These are phyloP conservation scores for Zymoseptoria brevis DNA, from an alignment of 2,329 filamentous ascomycete genomes.

Conservation along the genomic window DNA sequence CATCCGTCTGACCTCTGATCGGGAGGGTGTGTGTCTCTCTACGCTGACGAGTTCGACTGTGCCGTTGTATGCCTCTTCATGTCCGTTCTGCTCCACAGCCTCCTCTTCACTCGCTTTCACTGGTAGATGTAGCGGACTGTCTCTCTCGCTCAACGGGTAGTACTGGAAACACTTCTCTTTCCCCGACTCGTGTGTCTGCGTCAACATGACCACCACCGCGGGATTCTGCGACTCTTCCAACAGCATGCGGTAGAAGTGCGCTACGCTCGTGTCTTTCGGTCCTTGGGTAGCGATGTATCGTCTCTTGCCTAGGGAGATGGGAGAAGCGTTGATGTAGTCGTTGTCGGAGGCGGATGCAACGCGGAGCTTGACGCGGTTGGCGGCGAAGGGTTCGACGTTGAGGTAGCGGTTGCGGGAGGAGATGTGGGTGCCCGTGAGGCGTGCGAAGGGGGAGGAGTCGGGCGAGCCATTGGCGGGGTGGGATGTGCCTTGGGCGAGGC, in stretches of 20 bases:
- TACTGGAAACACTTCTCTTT: slow-evolving; percentile 84
- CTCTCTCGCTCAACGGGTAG: slow-evolving; percentile 43
- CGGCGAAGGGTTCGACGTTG: slow-evolving; percentile 84
- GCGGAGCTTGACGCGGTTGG: slow-evolving; percentile 72
- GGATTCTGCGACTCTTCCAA: slow-evolving; percentile 48
- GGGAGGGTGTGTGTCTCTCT: slow-evolving; percentile 48
- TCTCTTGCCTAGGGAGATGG: slow-evolving; percentile 37
- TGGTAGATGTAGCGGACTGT: slow-evolving; percentile 17
- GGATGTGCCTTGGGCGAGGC: slow-evolving; percentile 41
- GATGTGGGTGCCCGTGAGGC: slow-evolving; percentile 50
- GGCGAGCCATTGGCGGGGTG: slow-evolving; percentile 29
- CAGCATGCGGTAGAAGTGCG: slow-evolving; percentile 94
- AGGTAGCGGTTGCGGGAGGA: slow-evolving; percentile 69
- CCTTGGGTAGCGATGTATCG: slow-evolving; percentile 86
- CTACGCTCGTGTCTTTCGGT: slow-evolving; percentile 65
- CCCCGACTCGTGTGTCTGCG: slow-evolving; percentile 70
- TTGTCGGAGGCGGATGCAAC: slow-evolving; percentile 57
- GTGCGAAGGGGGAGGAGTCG: slow-evolving; percentile 47
- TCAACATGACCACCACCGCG: slow-evolving; percentile 89
- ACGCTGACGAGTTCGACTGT: slow-evolving; percentile 55
- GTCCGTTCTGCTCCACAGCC: slow-evolving; percentile 18
- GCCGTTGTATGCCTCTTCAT: slow-evolving; percentile 50
- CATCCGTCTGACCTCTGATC: slow-evolving; percentile 67
- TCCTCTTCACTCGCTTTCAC: neutral
- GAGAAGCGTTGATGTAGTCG: slow-evolving; percentile 48